Percentiles rank a stretch among this genome's conserved stretches.
These are phyloP conservation scores for Emmonsiellopsis sp. DNA, from an alignment of 2,329 filamentous ascomycete species.

Conservation along the genomic window DNA sequence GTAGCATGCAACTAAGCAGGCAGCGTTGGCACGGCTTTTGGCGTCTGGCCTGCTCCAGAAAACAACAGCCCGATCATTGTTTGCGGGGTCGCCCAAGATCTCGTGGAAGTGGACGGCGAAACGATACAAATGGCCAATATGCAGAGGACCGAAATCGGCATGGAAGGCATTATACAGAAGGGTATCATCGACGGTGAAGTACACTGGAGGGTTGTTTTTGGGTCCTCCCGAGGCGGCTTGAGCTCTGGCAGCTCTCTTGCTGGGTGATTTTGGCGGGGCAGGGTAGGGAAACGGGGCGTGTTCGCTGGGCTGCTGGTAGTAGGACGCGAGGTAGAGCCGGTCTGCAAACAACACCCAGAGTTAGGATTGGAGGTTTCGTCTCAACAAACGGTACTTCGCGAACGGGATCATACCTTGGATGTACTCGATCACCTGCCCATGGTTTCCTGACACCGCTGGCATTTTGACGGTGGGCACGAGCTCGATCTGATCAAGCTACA, in stretches of 20 bases:
- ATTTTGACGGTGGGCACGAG: conserved; percentile 26
- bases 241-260: conserved; percentile 65
- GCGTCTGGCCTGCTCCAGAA: conserved; percentile 94
- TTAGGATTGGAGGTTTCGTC: not conserved
- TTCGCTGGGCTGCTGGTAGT: conserved; percentile 69
- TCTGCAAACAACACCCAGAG: conserved; percentile 39
- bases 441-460: conserved; percentile 48
- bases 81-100: conserved; percentile 82
- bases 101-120: conserved; percentile 96
- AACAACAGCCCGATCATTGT: conserved; percentile 81
- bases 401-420: conserved; percentile 64
- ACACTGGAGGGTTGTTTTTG: conserved; percentile 61
- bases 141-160: conserved; percentile 93
- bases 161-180: conserved; percentile 98
- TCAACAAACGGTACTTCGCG: not conserved
- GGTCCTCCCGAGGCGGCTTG: conserved; percentile 40
- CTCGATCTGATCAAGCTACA: not conserved
- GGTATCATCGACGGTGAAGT: conserved; percentile 89
- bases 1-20: conserved; percentile 91
- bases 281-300: conserved; percentile 83
- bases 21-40: conserved; percentile 80
- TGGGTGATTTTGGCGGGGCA: conserved; percentile 54
- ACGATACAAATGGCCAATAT: conserved; percentile 93
- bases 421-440: conserved; percentile 90
- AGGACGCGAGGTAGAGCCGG: conserved; percentile 89